Conservation (phyloP, 768 basidiomycete species). For the Ramaria sp. region DNA sequence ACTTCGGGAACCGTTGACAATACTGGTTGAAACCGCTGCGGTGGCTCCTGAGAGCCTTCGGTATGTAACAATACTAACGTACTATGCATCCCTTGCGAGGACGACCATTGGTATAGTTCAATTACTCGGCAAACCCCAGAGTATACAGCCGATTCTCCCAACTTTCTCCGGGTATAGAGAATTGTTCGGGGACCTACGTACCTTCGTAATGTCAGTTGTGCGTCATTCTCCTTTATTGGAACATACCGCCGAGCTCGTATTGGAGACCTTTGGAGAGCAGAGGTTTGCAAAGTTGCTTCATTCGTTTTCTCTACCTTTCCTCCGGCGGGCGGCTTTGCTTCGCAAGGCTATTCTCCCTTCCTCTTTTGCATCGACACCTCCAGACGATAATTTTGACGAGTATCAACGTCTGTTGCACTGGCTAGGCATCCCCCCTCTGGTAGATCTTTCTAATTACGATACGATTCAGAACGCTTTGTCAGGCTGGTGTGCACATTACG, state of each 20-base stretch:
- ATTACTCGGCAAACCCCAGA: slow-evolving; percentile 55
- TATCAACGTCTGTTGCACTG: slow-evolving; percentile 66
- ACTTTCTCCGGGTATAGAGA: slow-evolving; percentile 35
- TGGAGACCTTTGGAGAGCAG: slow-evolving; percentile 73
- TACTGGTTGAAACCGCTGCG: slow-evolving; percentile 83
- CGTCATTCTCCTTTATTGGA: slow-evolving; percentile 83
- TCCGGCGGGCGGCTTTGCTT: slow-evolving; percentile 78
- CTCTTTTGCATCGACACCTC: slow-evolving; percentile 41
- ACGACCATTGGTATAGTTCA: slow-evolving; percentile 81
- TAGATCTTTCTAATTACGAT: slow-evolving; percentile 71
- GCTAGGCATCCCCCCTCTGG: slow-evolving; percentile 71
- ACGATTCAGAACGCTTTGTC: slow-evolving; percentile 82
- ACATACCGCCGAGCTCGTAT: slow-evolving; percentile 68
- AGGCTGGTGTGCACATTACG: slow-evolving; percentile 86
- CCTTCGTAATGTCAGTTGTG: slow-evolving; percentile 87
- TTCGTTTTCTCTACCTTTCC: slow-evolving; percentile 82
- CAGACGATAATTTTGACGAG: slow-evolving; percentile 39
- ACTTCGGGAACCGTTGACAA: slow-evolving; percentile 80
- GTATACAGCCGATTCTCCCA: slow-evolving; percentile 11
- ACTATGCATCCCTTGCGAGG: slow-evolving; percentile 84
- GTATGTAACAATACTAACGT: slow-evolving; percentile 79
- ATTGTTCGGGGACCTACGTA: slow-evolving; percentile 74
- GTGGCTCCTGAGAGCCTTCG: slow-evolving; percentile 84
- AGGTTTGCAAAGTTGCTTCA: slow-evolving; percentile 81
- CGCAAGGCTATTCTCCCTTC: slow-evolving; percentile 63